Evolutionary conservation across 225 moss, liverwort and hornwort species (phyloP).

Genomic region (Rhytidiadelphus loreus): DNA sequence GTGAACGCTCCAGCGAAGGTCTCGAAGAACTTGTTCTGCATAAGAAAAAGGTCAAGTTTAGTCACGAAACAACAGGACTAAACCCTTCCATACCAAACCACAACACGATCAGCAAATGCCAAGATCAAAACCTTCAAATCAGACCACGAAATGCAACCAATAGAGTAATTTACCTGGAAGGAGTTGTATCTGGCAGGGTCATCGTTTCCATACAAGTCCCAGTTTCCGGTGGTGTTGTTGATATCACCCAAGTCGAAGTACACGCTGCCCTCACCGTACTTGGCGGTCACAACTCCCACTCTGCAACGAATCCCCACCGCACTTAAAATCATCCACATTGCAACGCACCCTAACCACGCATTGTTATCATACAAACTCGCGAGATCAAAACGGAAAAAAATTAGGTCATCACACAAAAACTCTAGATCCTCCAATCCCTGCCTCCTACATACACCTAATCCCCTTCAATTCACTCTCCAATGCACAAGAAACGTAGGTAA

Average conservation of each 20-base stretch:
- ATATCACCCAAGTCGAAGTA: slow-evolving; percentile 90
- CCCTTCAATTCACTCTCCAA: not conserved
- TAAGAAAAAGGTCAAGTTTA: not conserved
- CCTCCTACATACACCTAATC: not conserved
- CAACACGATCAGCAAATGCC: too few species aligned
- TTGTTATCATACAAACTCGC: not conserved
- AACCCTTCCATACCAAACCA: not conserved
- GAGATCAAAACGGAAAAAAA: not conserved
- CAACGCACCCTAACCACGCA: not conserved
- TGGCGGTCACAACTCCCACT: slow-evolving; percentile 61
- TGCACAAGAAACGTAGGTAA: not conserved
- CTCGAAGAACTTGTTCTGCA: slow-evolving; percentile 87
- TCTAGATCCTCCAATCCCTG: too few species aligned
- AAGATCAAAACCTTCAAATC: not conserved
- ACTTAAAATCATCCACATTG: not conserved
- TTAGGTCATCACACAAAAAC: not conserved
- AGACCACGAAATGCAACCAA: too few species aligned
- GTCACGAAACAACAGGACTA: not conserved
- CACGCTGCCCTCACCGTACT: slow-evolving; percentile 61
- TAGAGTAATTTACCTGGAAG: slow-evolving; percentile 39
- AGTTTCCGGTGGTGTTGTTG: slow-evolving; percentile 79
- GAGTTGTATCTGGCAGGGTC: slow-evolving; percentile 66
- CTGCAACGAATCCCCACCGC: slow-evolving; percentile 1
- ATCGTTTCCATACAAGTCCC: slow-evolving; percentile 90
- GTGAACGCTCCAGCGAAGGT: slow-evolving; percentile 59